A percentile compares a stretch with the other conserved stretches of the same genome.
phyloP scores from a whole-genome alignment of 1,284 basidiomycete genomes.

The Testicularia cyperi region DNA sequence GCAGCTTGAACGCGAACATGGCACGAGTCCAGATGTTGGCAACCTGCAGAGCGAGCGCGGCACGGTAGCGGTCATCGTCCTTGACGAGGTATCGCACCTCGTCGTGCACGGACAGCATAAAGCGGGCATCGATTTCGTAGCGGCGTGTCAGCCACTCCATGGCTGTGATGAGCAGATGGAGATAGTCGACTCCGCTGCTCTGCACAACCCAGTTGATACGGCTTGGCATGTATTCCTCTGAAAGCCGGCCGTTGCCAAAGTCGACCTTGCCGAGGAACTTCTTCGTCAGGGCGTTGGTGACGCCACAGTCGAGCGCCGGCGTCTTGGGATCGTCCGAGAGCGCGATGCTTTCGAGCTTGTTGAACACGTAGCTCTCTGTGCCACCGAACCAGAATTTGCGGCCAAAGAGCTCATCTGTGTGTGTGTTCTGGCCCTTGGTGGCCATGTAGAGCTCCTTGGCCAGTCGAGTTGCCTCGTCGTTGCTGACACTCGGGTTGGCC shows the following conservation, averaged over 20 bases:
- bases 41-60: conserved; percentile 89
- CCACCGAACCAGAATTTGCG: conserved; percentile 95
- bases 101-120: conserved; percentile 96
- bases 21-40: conserved; percentile 94
- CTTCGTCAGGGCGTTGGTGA: conserved; percentile 87
- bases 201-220: conserved; percentile 99
- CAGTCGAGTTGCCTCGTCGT: conserved; percentile 75
- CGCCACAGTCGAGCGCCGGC: conserved; percentile 88
- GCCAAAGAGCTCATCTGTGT: conserved; percentile 45
- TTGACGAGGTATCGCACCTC: conserved; percentile 90
- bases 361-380: conserved; percentile 96
- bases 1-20: conserved; percentile 86
- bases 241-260: conserved; percentile 65
- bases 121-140: conserved; percentile 85
- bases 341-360: conserved; percentile 95
- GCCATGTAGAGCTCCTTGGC: conserved; percentile 86
- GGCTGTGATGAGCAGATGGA: conserved; percentile 90
- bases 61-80: conserved; percentile 83
- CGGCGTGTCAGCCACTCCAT: conserved; percentile 84
- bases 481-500: conserved; percentile 76
- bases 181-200: conserved; percentile 95
- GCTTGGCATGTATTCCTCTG: conserved; percentile 87
- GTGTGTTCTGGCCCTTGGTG: conserved; percentile 75
- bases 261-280: conserved; percentile 70
- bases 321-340: conserved; percentile 82